Conservation (phyloP, 805 yeast species). For the Debaryomyces maramus region DNA sequence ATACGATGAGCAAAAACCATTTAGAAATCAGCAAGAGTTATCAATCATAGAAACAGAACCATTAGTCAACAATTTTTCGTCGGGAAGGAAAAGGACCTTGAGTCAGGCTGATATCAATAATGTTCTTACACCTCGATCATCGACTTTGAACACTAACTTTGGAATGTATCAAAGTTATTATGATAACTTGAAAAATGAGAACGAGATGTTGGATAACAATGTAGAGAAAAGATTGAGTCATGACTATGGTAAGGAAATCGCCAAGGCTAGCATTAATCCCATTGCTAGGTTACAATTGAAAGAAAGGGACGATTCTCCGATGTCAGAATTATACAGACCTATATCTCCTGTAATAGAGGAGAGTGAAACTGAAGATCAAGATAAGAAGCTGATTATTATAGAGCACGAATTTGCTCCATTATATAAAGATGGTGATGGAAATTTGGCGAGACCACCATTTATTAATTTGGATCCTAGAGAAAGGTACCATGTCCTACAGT, state of each 20-base stretch:
- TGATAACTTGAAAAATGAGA: constrained; percentile 15
- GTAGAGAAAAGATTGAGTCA: constrained; percentile 30
- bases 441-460: constrained; percentile 44
- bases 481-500: constrained; percentile 40
- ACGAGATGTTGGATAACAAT: constrained; percentile 23
- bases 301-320: constrained; percentile 2
- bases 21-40: constrained; percentile 4
- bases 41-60: constrained; percentile 15
- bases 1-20: neutral
- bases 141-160: constrained; percentile 15
- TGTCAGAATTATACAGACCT: constrained; percentile 1
- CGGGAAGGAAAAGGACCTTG: constrained; percentile 28
- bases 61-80: constrained; percentile 21
- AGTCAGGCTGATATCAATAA: constrained; percentile 19
- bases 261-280: neutral
- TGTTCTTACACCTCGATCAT: constrained; percentile 26
- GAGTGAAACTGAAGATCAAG: constrained; percentile 3
- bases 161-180: constrained; percentile 22
- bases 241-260: constrained; percentile 12
- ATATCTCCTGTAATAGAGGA: neutral
- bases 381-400: constrained; percentile 15
- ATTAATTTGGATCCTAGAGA: constrained; percentile 45
- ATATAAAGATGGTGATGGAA: constrained; percentile 38
- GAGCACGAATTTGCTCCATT: constrained; percentile 35
- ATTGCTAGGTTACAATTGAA: neutral